Conservation (phyloP, 2,329 filamentous ascomycete species). For the Diaporthe ampelina region DNA sequence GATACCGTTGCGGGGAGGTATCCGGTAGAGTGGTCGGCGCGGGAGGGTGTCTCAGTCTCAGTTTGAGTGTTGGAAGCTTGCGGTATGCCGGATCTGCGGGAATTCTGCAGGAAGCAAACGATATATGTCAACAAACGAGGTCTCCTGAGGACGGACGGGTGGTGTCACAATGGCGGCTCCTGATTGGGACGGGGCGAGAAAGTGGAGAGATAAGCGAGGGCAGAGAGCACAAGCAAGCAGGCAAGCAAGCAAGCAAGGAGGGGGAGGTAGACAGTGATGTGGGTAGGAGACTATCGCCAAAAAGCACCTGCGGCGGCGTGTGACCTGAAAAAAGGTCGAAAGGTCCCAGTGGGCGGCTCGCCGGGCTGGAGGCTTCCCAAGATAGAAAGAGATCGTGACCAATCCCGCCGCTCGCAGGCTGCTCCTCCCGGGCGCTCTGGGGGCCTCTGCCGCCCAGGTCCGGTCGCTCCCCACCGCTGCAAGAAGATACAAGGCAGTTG, state of each 20-base stretch:
- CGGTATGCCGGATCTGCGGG: conserved; percentile 22
- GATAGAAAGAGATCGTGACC: conserved; percentile 28
- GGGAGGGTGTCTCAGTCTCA: conserved; percentile 30
- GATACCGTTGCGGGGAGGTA: conserved; percentile 14
- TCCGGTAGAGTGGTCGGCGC: conserved; percentile 24
- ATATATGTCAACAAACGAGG: conserved; percentile 36
- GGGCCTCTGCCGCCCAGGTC: neutral
- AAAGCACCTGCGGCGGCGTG: conserved; percentile 36
- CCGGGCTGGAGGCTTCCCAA: conserved; percentile 28
- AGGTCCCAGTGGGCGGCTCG: conserved; percentile 31
- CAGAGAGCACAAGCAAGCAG: conserved; percentile 6
- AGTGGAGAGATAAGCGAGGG: conserved; percentile 33
- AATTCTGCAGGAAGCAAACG: conserved; percentile 38
- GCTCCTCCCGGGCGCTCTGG: conserved; percentile 12
- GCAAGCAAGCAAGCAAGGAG: conserved; percentile 4
- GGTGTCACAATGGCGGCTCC: conserved; percentile 23
- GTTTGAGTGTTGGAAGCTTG: conserved; percentile 19
- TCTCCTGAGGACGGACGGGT: conserved; percentile 31
- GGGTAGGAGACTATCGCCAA: conserved; percentile 36
- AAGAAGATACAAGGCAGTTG: conserved; percentile 9
- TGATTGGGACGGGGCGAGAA: conserved; percentile 13
- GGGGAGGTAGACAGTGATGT: conserved; percentile 12
- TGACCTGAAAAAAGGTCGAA: conserved; percentile 35
- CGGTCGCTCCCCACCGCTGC: conserved; percentile 17
- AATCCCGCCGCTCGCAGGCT: conserved; percentile 21